Conservation (phyloP, 495 filamentous ascomycete genomes). For the Staphylotrichum longicolle region DNA sequence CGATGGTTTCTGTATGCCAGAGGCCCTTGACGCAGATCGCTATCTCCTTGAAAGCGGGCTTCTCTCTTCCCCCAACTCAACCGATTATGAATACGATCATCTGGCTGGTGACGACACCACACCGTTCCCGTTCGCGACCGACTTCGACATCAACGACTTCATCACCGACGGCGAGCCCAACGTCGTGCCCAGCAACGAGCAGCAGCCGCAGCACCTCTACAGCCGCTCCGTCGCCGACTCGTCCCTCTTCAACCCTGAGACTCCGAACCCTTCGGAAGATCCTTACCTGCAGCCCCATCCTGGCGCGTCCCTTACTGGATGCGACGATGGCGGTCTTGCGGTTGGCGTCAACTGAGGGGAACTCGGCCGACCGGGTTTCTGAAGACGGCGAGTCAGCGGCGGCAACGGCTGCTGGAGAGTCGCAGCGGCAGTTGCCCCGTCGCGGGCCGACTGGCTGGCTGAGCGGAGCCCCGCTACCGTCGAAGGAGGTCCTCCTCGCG, state of each 20-base stretch:
- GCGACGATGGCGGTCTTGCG: conserved; percentile 88
- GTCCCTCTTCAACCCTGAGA: conserved; percentile 48
- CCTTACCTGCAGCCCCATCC: conserved; percentile 80
- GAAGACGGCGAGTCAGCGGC: conserved; percentile 39
- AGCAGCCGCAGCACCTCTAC: conserved; percentile 38
- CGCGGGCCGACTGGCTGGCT: conserved; percentile 43
- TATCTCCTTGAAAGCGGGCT: conserved; percentile 73
- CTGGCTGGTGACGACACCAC: conserved; percentile 70
- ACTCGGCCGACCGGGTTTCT: conserved; percentile 42
- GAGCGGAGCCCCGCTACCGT: conserved; percentile 46
- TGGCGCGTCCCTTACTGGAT: conserved; percentile 88
- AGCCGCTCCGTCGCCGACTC: conserved; percentile 40
- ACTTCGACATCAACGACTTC: conserved; percentile 55
- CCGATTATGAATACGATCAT: conserved; percentile 77
- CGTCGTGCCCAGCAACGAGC: conserved; percentile 32
- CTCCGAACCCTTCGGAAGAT: conserved; percentile 51
- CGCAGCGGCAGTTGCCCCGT: conserved; percentile 37
- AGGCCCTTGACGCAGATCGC: conserved; percentile 61
- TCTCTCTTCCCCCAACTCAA: conserved; percentile 64
- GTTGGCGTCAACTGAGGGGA: conserved; percentile 54
- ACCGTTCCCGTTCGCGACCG: conserved; percentile 51
- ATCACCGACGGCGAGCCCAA: conserved; percentile 48
- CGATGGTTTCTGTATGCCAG: conserved; percentile 62
- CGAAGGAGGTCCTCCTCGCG: conserved; percentile 52
- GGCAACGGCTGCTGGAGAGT: conserved; percentile 28